These are phyloP conservation scores for Cyclocybe cylindracea DNA, from an alignment of 768 basidiomycete species.

Conservation along the genomic window DNA sequence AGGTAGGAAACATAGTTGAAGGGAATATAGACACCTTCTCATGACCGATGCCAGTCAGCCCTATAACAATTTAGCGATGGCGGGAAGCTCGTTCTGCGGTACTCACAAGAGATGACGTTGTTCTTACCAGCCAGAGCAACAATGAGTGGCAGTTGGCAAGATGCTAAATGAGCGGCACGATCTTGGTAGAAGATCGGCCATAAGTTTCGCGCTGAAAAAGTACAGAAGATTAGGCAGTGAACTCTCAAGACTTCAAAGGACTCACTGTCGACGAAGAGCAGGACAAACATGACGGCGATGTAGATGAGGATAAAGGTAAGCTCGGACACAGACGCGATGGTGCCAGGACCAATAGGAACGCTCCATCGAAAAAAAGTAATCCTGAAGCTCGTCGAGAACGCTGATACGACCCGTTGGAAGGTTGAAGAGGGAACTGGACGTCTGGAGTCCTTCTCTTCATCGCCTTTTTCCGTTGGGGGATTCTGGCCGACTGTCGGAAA, in stretches of 20 bases:
- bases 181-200: constrained; percentile 34
- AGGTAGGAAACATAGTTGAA: background rate
- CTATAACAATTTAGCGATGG: constrained; percentile 22
- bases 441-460: constrained; percentile 17
- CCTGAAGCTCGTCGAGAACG: constrained; percentile 42
- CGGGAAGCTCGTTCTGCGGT: background rate
- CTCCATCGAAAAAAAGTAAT: constrained; percentile 51
- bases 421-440: background rate
- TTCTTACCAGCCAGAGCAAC: constrained; percentile 60
- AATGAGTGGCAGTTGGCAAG: constrained; percentile 51
- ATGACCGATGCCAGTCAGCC: constrained; percentile 53
- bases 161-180: constrained; percentile 42
- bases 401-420: constrained; percentile 33
- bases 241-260: background rate
- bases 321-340: constrained; percentile 41
- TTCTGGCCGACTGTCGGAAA: background rate
- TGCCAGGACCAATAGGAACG: constrained; percentile 40
- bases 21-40: constrained; percentile 38
- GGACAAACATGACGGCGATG: constrained; percentile 41
- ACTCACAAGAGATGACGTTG: constrained; percentile 52
- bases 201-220: constrained; percentile 31
- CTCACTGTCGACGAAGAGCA: constrained; percentile 49
- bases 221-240: constrained; percentile 17
- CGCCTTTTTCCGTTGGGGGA: constrained; percentile 17
- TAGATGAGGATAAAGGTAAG: constrained; percentile 48